Conservation (phyloP, 352 stramenopile species). For the Phytophthora brassicae region DNA sequence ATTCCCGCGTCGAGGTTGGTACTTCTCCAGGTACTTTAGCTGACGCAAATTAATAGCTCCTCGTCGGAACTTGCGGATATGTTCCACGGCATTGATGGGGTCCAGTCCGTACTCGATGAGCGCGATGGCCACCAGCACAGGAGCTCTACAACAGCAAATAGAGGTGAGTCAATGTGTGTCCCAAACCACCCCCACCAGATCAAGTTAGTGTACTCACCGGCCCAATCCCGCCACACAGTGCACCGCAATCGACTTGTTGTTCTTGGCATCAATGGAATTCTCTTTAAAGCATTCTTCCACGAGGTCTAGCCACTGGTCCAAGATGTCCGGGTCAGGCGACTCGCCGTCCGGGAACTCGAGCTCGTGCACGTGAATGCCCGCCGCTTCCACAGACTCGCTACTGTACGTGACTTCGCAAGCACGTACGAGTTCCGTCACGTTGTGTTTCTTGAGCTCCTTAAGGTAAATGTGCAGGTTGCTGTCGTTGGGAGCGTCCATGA, state of each 20-base stretch:
- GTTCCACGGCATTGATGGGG: constrained; percentile 96
- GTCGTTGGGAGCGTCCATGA: constrained; percentile 97
- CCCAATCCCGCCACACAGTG: constrained; percentile 98
- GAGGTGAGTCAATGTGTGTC: not conserved
- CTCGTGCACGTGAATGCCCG: constrained; percentile 93
- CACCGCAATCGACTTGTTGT: constrained; percentile 93
- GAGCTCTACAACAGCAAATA: constrained; percentile 58
- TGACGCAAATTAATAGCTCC: constrained; percentile 98
- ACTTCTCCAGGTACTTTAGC: constrained; percentile 97
- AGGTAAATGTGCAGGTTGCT: constrained; percentile 97
- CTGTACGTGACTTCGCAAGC: constrained; percentile 96
- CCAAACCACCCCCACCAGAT: too few species aligned
- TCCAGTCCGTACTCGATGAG: constrained; percentile 97
- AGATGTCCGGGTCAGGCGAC: constrained; percentile 90
- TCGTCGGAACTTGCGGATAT: constrained; percentile 93
- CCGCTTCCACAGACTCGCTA: constrained; percentile 87
- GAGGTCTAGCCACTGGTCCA: constrained; percentile 94
- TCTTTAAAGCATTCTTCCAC: constrained; percentile 95
- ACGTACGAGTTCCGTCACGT: constrained; percentile 95
- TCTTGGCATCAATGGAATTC: constrained; percentile 59
- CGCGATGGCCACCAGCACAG: constrained; percentile 97
- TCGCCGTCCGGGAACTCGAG: constrained; percentile 97
- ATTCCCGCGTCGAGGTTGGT: constrained; percentile 76
- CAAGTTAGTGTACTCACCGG: constrained; percentile 46
- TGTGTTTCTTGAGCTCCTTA: constrained; percentile 95